Conservation (phyloP, 345 rosid species). For the Aurinia saxatilis region DNA sequence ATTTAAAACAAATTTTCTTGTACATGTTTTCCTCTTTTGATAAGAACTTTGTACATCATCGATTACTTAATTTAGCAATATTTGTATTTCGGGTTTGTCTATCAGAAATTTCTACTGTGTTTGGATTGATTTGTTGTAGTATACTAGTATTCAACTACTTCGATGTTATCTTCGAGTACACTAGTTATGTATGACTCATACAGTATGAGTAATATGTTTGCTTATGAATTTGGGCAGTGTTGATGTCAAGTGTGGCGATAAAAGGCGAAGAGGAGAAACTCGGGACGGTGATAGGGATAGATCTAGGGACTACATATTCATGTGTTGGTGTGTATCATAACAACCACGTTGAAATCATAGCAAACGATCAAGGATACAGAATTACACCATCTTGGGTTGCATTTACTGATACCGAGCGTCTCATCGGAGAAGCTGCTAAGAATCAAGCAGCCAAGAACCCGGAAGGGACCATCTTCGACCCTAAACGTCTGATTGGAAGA, state of each 20-base stretch:
- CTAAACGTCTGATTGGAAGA: slow-evolving; percentile 54
- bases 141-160: too few species aligned
- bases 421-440: slow-evolving; percentile 63
- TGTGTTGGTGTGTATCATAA: slow-evolving; percentile 46
- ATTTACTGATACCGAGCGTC: slow-evolving; percentile 54
- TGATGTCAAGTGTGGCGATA: slow-evolving; percentile 22
- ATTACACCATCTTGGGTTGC: slow-evolving; percentile 72
- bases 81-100: too few species aligned
- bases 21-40: too few species aligned
- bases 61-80: too few species aligned
- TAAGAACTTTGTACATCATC: too few species aligned
- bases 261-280: slow-evolving; percentile 29
- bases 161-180: too few species aligned
- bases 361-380: slow-evolving; percentile 62
- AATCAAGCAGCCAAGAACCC: slow-evolving; percentile 51
- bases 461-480: slow-evolving; percentile 42
- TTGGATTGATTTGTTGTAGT: too few species aligned
- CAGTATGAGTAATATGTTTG: too few species aligned
- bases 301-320: slow-evolving; percentile 53
- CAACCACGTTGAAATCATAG: slow-evolving; percentile 47
- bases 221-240: too few species aligned
- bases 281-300: slow-evolving; percentile 54
- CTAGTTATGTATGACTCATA: too few species aligned
- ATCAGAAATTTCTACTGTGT: too few species aligned
- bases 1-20: too few species aligned